Conservation (phyloP, 495 filamentous ascomycete species). For the Penicillium flavigenum region DNA sequence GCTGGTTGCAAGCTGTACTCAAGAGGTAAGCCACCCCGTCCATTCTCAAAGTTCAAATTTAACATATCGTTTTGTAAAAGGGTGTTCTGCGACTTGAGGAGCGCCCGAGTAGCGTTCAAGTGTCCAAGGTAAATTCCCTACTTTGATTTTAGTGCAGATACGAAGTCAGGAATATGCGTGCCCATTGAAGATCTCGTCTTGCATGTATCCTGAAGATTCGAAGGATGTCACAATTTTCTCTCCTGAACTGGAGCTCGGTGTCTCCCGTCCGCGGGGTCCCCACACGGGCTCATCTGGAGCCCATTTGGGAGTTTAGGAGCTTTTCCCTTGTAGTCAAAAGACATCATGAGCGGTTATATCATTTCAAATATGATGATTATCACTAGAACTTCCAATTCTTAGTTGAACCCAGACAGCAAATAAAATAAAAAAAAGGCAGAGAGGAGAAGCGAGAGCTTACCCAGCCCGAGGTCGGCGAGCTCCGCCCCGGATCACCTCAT, state of each 20-base stretch:
- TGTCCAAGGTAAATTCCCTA: not conserved
- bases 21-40: constrained; percentile 55
- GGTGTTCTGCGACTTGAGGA: not conserved
- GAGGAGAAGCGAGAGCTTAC: not conserved
- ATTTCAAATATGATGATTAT: not conserved
- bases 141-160: not conserved
- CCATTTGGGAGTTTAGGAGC: not conserved
- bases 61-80: not conserved
- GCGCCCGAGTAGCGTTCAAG: not conserved
- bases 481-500: constrained; percentile 10
- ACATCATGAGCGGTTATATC: not conserved
- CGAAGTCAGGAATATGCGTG: not conserved
- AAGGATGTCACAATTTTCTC: not conserved
- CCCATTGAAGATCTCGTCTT: not conserved
- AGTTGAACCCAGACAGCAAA: not conserved
- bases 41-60: not conserved
- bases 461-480: constrained; percentile 6
- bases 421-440: not conserved
- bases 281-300: not conserved
- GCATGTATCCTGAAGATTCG: not conserved
- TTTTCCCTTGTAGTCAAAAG: not conserved
- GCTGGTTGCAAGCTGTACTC: constrained; percentile 77
- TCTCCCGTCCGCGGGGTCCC: not conserved
- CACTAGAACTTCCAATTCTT: not conserved
- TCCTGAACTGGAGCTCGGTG: not conserved